These are phyloP conservation scores for Penicillium sp. DNA, from an alignment of 2,329 filamentous ascomycete genomes.

Conservation along the genomic window DNA sequence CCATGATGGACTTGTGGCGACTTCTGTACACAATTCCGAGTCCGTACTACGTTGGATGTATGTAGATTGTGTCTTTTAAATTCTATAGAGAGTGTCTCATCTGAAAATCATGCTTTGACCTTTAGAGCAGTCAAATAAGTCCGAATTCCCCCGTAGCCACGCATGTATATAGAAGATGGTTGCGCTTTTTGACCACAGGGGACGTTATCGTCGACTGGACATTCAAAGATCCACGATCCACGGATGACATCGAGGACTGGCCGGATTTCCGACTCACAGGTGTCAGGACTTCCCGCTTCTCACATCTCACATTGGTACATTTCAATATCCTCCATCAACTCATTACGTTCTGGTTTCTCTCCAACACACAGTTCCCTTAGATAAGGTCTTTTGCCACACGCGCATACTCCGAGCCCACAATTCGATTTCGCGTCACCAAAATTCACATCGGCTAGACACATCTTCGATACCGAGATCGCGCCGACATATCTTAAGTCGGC, in stretches of 20 bases:
- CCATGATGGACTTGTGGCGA: too few species aligned
- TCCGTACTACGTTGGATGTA: too few species aligned
- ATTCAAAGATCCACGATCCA: conserved; percentile 17
- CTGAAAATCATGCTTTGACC: neutral
- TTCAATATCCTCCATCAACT: neutral
- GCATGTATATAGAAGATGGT: neutral
- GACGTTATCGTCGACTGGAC: neutral
- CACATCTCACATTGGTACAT: neutral
- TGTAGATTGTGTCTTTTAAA: too few species aligned
- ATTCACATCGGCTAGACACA: neutral
- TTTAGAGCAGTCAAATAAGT: neutral
- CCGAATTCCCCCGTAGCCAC: neutral
- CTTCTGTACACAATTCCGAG: too few species aligned
- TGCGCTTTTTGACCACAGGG: neutral
- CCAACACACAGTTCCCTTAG: too few species aligned
- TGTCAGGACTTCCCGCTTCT: neutral
- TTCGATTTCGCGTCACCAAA: conserved; percentile 15
- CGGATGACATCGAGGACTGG: conserved; percentile 16
- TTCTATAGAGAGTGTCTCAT: too few species aligned
- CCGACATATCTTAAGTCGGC: conserved; percentile 16
- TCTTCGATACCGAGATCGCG: conserved; percentile 13
- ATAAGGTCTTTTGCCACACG: conserved; percentile 20
- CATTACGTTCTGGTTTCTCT: neutral
- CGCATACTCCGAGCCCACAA: conserved; percentile 19
- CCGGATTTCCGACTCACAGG: neutral